These are phyloP conservation scores for Candida ponderosae DNA, from an alignment of 805 yeast genomes.

Conservation along the genomic window DNA sequence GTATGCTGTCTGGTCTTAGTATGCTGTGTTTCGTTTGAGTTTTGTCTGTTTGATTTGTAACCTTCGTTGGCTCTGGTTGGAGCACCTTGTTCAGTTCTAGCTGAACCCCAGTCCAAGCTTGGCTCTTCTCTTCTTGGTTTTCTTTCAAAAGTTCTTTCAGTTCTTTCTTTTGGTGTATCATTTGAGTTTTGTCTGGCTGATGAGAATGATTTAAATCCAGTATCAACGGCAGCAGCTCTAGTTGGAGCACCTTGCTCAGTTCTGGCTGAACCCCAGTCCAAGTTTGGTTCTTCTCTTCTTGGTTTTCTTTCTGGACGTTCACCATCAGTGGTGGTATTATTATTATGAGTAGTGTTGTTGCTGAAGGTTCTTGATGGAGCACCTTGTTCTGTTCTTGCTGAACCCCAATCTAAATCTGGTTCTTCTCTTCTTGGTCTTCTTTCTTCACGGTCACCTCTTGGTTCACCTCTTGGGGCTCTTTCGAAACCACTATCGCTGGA, in stretches of 20 bases:
- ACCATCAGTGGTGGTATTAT: slow-evolving; percentile 28
- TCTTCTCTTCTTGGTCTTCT: slow-evolving; percentile 32
- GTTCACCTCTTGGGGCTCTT: slow-evolving; percentile 23
- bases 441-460: slow-evolving; percentile 12
- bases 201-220: too few species aligned
- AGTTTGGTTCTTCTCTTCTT: slow-evolving; percentile 31
- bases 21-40: too few species aligned
- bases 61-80: slow-evolving; percentile 1
- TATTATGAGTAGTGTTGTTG: slow-evolving; percentile 22
- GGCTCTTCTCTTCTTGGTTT: slow-evolving; percentile 41
- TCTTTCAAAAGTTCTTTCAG: slow-evolving; percentile 21
- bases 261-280: slow-evolving; percentile 38
- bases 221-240: too few species aligned
- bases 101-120: slow-evolving; percentile 53
- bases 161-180: slow-evolving; percentile 13
- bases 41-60: too few species aligned
- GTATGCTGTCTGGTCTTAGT: slow-evolving; percentile 6
- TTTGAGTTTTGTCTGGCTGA: neutral
- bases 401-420: slow-evolving; percentile 51
- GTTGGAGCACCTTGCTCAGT: slow-evolving; percentile 5
- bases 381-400: slow-evolving; percentile 29
- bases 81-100: slow-evolving; percentile 29
- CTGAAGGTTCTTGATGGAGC: slow-evolving; percentile 15
- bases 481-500: slow-evolving; percentile 26
- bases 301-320: slow-evolving; percentile 26